These are phyloP conservation scores for Geotrichum macrosporum DNA, from an alignment of 1,139 yeast genomes.

Conservation along the genomic window DNA sequence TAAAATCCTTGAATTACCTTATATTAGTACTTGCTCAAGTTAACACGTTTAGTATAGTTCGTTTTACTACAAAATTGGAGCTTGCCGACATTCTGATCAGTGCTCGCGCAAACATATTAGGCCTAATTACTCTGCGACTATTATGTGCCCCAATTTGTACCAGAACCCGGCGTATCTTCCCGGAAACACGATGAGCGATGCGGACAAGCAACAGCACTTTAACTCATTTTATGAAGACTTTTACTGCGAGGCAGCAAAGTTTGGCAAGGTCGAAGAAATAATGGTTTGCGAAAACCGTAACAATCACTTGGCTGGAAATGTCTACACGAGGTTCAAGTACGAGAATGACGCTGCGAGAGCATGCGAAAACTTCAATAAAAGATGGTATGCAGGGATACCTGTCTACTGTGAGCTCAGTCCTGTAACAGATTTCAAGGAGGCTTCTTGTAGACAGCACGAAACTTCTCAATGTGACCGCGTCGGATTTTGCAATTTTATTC, in stretches of 20 bases:
- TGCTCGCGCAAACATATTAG: conserved; percentile 74
- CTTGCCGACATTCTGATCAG: conserved; percentile 89
- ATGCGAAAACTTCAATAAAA: conserved; percentile 56
- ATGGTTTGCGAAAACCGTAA: conserved; percentile 81
- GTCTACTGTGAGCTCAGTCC: conserved; percentile 80
- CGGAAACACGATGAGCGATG: conserved; percentile 32
- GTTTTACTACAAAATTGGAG: conserved; percentile 81
- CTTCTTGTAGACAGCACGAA: conserved; percentile 72
- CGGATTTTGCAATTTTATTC: conserved; percentile 84
- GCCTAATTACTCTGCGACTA: conserved; percentile 65
- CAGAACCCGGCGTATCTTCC: conserved; percentile 51
- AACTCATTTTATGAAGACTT: conserved; percentile 71
- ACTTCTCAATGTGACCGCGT: conserved; percentile 64
- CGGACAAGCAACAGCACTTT: conserved; percentile 50
- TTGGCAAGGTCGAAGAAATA: conserved; percentile 57
- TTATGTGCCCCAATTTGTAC: conserved; percentile 65
- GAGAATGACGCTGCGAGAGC: conserved; percentile 61
- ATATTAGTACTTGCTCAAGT: no score
- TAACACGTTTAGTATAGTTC: conserved; percentile 39
- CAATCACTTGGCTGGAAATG: conserved; percentile 79
- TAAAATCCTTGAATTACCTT: conserved; percentile 27
- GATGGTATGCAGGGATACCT: conserved; percentile 82
- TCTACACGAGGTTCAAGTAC: conserved; percentile 58
- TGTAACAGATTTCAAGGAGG: conserved; percentile 64
- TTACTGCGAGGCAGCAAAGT: conserved; percentile 58